Evolutionary conservation across 768 basidiomycete genomes (phyloP).

Genomic region (Macrolepiota albuminosa): DNA sequence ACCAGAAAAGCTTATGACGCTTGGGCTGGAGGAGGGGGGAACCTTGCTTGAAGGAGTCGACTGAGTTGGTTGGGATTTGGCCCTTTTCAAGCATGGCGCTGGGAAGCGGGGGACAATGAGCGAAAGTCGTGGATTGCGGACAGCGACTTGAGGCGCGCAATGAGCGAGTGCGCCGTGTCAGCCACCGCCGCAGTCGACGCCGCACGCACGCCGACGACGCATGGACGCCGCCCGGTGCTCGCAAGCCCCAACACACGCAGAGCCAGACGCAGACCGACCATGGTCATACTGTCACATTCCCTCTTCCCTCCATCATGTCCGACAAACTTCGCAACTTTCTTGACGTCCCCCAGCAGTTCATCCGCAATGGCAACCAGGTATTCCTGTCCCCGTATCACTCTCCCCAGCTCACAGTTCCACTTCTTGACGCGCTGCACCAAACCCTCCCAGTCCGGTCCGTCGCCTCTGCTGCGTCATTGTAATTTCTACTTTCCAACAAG

Average conservation of each 20-base stretch:
- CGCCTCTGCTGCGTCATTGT: neutral
- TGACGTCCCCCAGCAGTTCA: slow-evolving; percentile 87
- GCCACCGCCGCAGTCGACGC: slow-evolving; percentile 1
- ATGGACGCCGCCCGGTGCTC: slow-evolving; percentile 11
- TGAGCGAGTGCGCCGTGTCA: slow-evolving; percentile 12
- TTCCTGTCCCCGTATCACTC: slow-evolving; percentile 15
- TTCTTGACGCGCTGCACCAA: slow-evolving; percentile 98
- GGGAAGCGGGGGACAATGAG: slow-evolving; percentile 43
- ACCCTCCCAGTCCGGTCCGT: slow-evolving; percentile 87
- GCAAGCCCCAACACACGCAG: slow-evolving; percentile 32
- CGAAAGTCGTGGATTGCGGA: slow-evolving; percentile 31
- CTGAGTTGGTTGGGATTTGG: neutral
- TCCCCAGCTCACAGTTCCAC: slow-evolving; percentile 33
- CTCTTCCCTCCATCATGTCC: slow-evolving; percentile 55
- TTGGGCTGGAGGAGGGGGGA: neutral
- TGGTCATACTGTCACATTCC: neutral
- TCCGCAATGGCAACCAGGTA: slow-evolving; percentile 92
- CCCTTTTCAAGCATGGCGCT: slow-evolving; percentile 42
- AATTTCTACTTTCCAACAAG: slow-evolving; percentile 31
- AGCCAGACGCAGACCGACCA: too few species aligned
- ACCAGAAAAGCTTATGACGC: slow-evolving; percentile 27
- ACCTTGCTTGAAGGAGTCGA: neutral
- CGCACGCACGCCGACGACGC: neutral
- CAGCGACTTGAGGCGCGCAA: slow-evolving; percentile 21
- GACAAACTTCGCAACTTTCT: slow-evolving; percentile 88